These are phyloP conservation scores for Xylariaceae sp. DNA, from an alignment of 2,329 filamentous ascomycete species.

Conservation along the genomic window DNA sequence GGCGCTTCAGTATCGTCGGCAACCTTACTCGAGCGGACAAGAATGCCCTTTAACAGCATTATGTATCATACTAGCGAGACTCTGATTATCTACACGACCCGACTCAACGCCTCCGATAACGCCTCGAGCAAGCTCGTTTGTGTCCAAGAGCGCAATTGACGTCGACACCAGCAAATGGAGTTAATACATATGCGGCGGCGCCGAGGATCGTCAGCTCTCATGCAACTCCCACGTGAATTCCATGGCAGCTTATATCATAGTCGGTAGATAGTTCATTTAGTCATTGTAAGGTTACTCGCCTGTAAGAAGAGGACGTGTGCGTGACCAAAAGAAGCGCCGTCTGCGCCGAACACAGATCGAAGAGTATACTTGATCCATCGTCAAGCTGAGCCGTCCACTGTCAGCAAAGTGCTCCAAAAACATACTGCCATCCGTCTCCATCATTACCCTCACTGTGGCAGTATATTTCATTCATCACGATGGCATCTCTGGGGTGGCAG, in stretches of 20 bases:
- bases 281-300: slow-evolving; percentile 28
- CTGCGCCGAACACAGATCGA: slow-evolving; percentile 35
- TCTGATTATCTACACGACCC: slow-evolving; percentile 7
- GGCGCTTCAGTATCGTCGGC: slow-evolving; percentile 13
- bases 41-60: slow-evolving; percentile 24
- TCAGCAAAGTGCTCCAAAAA: neutral
- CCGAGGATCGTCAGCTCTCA: slow-evolving; percentile 47
- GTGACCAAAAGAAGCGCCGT: slow-evolving; percentile 38
- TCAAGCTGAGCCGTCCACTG: slow-evolving; percentile 9
- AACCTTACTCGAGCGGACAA: slow-evolving; percentile 16
- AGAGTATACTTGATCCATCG: slow-evolving; percentile 7
- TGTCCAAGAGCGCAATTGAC: slow-evolving; percentile 48
- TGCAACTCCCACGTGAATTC: slow-evolving; percentile 22
- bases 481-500: too few species aligned
- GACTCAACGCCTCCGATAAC: slow-evolving; percentile 13
- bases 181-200: slow-evolving; percentile 48
- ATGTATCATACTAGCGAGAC: slow-evolving; percentile 15
- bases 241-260: slow-evolving; percentile 25
- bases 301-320: slow-evolving; percentile 28
- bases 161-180: slow-evolving; percentile 45
- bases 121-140: slow-evolving; percentile 34
- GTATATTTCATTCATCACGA: too few species aligned
- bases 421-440: too few species aligned
- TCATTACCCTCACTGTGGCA: too few species aligned
- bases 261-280: slow-evolving; percentile 11